Percentiles rank a stretch among this genome's conserved stretches.
Evolutionary conservation across 1,284 basidiomycete species (phyloP).

Genomic region (Apiotrichum brassicae): DNA sequence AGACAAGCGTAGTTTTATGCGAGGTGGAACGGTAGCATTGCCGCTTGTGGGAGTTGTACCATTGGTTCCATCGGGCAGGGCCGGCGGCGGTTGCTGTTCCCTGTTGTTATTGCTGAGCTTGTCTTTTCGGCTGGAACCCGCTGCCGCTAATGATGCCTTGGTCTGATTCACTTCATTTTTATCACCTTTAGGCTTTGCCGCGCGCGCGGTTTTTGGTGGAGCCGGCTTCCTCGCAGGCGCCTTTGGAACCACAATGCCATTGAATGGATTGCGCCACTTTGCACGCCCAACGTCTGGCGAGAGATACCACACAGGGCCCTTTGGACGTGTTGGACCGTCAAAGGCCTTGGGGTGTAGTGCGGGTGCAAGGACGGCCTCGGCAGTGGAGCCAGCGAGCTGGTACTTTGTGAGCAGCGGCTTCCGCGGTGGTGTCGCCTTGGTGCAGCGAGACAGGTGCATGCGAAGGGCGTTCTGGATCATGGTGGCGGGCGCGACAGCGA

Average conservation of each 20-base stretch:
- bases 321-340: constrained; percentile 29
- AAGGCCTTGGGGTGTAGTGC: constrained; percentile 42
- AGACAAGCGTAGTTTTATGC: constrained; percentile 14
- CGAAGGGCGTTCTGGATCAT: constrained; percentile 42
- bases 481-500: constrained; percentile 34
- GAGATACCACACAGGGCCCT: constrained; percentile 42
- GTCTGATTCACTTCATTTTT: constrained; percentile 3
- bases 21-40: constrained; percentile 2
- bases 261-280: constrained; percentile 41
- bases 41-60: background rate
- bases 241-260: constrained; percentile 38
- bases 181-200: constrained; percentile 10
- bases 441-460: constrained; percentile 36
- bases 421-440: constrained; percentile 22
- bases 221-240: constrained; percentile 30
- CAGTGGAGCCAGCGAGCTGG: constrained; percentile 39
- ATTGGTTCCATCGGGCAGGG: no score
- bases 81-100: no score
- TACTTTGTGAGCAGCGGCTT: constrained; percentile 37
- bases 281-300: constrained; percentile 24
- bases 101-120: background rate
- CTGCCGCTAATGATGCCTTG: background rate
- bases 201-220: background rate
- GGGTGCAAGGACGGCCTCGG: constrained; percentile 36
- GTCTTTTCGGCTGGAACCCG: constrained; percentile 3